Percentiles rank a stretch among this genome's conserved stretches.
Evolutionary conservation across 441 rosid species (phyloP).

Genomic region (Codiaeum variegatum): DNA sequence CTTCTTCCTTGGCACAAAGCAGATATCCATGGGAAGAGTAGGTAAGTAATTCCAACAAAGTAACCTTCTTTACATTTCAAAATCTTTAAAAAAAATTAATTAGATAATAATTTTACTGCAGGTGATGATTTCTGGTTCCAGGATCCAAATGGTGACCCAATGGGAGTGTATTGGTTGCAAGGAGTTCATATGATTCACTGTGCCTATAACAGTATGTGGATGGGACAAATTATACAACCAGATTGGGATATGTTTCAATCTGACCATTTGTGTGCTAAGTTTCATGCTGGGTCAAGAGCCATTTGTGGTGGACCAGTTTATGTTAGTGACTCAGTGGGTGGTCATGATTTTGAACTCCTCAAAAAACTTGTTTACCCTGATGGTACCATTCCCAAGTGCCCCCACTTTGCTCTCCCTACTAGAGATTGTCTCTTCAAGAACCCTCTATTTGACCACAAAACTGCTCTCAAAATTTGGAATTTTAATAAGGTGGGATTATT

Average conservation of each 20-base stretch:
- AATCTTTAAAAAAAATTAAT: not conserved
- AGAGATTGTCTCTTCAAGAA: constrained; percentile 72
- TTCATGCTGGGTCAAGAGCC: constrained; percentile 73
- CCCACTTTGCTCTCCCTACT: constrained; percentile 62
- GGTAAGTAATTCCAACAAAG: constrained; percentile 32
- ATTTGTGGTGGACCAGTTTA: constrained; percentile 85
- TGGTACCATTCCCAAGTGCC: constrained; percentile 73
- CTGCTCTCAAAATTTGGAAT: constrained; percentile 74
- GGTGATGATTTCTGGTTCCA: constrained; percentile 91
- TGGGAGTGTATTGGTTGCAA: constrained; percentile 77
- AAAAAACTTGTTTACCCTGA: constrained; percentile 56
- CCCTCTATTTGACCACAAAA: constrained; percentile 57
- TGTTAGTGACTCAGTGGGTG: constrained; percentile 58
- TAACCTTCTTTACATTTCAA: not conserved
- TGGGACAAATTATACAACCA: constrained; percentile 74
- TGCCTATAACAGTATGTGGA: constrained; percentile 80
- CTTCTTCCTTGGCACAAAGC: constrained; percentile 70
- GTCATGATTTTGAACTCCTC: constrained; percentile 64
- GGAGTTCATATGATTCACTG: constrained; percentile 82
- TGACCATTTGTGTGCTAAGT: constrained; percentile 70
- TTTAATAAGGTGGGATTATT: constrained; percentile 63
- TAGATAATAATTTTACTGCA: constrained; percentile 9
- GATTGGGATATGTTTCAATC: constrained; percentile 97
- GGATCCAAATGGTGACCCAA: constrained; percentile 78
- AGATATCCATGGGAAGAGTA: constrained; percentile 76